Evolutionary conservation across 257 asterid species (phyloP).

Genomic region (Solanum rostratum): DNA sequence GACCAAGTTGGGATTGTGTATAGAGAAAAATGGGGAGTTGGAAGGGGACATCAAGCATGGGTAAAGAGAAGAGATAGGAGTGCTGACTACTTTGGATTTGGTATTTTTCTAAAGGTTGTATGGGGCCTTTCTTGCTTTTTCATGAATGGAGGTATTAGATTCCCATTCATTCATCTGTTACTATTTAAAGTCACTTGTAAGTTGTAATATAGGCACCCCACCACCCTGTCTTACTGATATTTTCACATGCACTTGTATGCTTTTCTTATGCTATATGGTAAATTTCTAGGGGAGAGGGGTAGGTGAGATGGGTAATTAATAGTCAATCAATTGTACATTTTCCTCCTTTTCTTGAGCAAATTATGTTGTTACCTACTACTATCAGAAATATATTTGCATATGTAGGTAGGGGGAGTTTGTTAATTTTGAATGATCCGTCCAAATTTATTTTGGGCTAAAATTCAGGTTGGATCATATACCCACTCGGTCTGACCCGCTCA

Average conservation of each 20-base stretch:
- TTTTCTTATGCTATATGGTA: neutral
- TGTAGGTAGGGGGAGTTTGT: neutral
- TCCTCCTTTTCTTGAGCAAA: neutral
- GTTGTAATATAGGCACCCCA: neutral
- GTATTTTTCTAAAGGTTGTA: neutral
- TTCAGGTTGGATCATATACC: too few species aligned
- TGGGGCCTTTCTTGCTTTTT: neutral
- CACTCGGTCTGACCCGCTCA: too few species aligned
- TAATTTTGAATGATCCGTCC: neutral
- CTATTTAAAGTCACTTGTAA: neutral
- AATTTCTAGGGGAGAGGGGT: neutral
- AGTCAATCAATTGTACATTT: too few species aligned
- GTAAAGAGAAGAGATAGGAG: neutral
- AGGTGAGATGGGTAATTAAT: neutral
- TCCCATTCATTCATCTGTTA: neutral
- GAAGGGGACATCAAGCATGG: conserved; percentile 2
- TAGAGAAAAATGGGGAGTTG: neutral
- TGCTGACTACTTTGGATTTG: conserved; percentile 7
- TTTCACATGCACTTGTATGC: neutral
- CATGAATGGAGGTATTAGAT: neutral
- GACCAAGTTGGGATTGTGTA: neutral
- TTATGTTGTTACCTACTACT: neutral
- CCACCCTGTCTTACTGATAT: neutral
- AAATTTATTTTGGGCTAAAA: too few species aligned
- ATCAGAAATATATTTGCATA: neutral